phyloP scores from a whole-genome alignment of 2,329 filamentous ascomycete species.

The Penicillium sp. region DNA sequence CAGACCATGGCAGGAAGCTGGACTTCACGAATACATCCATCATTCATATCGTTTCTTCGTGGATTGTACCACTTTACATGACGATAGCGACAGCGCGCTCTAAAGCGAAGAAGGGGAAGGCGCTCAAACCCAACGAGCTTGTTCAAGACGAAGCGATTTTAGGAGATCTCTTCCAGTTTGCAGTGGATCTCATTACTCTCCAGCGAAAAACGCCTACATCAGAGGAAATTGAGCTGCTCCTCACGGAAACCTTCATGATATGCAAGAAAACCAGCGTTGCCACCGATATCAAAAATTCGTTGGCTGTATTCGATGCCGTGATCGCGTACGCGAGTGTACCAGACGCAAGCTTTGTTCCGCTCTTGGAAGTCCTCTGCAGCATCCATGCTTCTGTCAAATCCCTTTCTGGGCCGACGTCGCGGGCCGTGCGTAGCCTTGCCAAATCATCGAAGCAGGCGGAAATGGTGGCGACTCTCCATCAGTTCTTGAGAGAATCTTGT shows the following conservation, averaged over 20 bases:
- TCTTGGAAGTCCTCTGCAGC: slow-evolving; percentile 47
- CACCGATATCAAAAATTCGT: slow-evolving; percentile 45
- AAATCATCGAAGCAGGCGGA: slow-evolving; percentile 43
- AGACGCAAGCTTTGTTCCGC: slow-evolving; percentile 37
- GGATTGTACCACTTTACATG: slow-evolving; percentile 44
- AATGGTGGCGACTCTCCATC: slow-evolving; percentile 42
- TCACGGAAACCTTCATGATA: slow-evolving; percentile 41
- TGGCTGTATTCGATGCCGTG: slow-evolving; percentile 46
- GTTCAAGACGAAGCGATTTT: slow-evolving; percentile 40
- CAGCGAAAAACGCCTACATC: slow-evolving; percentile 40
- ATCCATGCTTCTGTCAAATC: slow-evolving; percentile 49
- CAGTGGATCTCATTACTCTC: slow-evolving; percentile 46
- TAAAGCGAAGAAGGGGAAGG: slow-evolving; percentile 42
- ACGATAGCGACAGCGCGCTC: slow-evolving; percentile 38
- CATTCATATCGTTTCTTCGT: slow-evolving; percentile 43
- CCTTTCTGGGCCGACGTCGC: slow-evolving; percentile 45
- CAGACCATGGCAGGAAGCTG: slow-evolving; percentile 47
- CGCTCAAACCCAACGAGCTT: slow-evolving; percentile 33
- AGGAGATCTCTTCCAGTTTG: slow-evolving; percentile 45
- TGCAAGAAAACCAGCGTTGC: slow-evolving; percentile 46
- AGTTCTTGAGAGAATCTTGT: slow-evolving; percentile 38
- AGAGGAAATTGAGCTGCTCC: slow-evolving; percentile 41
- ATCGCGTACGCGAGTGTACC: slow-evolving; percentile 46
- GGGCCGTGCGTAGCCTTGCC: slow-evolving; percentile 45
- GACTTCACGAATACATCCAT: slow-evolving; percentile 44